phyloP scores from a whole-genome alignment of 73 alveolate genomes.

The Blepharisma stoltei region DNA sequence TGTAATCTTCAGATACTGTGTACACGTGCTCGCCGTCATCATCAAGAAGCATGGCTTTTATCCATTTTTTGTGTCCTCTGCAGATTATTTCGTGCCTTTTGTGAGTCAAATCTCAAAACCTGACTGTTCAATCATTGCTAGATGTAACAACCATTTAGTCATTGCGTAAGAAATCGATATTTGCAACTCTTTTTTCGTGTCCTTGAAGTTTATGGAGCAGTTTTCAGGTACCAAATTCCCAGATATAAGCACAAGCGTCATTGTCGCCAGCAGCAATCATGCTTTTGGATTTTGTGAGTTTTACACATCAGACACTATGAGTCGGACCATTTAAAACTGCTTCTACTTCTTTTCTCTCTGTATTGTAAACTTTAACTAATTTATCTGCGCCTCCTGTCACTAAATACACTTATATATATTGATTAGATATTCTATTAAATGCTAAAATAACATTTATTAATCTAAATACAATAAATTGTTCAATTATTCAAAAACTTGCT shows the following conservation, averaged over 20 bases:
- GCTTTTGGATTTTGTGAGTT: background rate
- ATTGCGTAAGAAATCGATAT: background rate
- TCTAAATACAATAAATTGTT: too few species aligned
- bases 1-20: background rate
- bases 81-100: background rate
- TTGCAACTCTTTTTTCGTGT: background rate
- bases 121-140: background rate
- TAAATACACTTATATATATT: background rate
- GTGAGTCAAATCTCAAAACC: background rate
- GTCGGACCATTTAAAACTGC: background rate
- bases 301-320: background rate
- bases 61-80: background rate
- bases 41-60: background rate
- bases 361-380: background rate
- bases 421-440: too few species aligned
- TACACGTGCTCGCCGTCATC: background rate
- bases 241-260: background rate
- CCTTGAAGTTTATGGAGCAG: background rate
- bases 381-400: constrained; percentile 6
- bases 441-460: too few species aligned
- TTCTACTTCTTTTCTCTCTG: background rate
- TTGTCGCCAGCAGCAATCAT: background rate
- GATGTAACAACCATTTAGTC: background rate
- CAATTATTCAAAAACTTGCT: too few species aligned
- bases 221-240: background rate